Conservation (phyloP, 2,329 filamentous ascomycete genomes). For the Sporothrix schenckii region DNA sequence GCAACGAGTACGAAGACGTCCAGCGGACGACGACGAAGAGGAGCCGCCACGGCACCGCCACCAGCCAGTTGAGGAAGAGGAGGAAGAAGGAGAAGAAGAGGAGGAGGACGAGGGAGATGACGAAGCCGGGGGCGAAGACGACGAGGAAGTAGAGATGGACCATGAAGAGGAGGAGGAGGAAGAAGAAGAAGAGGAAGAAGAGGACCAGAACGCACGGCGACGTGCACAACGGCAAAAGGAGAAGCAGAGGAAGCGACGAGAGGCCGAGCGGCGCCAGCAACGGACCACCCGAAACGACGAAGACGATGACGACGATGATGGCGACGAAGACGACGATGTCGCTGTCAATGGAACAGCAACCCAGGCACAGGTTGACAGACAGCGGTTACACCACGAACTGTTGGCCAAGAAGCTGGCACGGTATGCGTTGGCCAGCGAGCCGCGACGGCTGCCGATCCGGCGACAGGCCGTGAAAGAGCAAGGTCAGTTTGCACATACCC, state of each 20-base stretch:
- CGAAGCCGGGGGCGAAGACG: neutral
- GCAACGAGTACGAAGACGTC: constrained; percentile 27
- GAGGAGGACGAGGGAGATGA: neutral
- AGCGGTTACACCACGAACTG: constrained; percentile 52
- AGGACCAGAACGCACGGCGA: constrained; percentile 2
- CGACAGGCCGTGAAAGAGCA: constrained; percentile 66
- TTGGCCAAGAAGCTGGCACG: constrained; percentile 69
- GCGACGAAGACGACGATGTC: constrained; percentile 21
- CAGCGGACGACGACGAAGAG: constrained; percentile 25
- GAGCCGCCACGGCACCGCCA: constrained; percentile 26
- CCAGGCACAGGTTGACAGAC: constrained; percentile 30
- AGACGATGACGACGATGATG: constrained; percentile 11
- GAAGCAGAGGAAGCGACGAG: constrained; percentile 16
- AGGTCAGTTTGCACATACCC: constrained; percentile 48
- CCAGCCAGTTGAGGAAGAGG: constrained; percentile 26
- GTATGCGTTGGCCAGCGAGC: constrained; percentile 68
- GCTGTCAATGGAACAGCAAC: constrained; percentile 8
- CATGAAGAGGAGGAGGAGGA: neutral
- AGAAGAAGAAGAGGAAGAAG: constrained; percentile 14
- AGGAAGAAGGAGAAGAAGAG: constrained; percentile 25
- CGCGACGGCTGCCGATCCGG: constrained; percentile 61
- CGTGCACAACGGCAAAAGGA: neutral
- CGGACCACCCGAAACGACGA: neutral
- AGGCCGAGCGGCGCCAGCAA: constrained; percentile 11
- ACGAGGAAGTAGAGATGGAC: constrained; percentile 23